A percentile compares a stretch with the other conserved stretches of the same genome.
Conservation (phyloP, 495 filamentous ascomycete genomes). For the Rostrohypoxylon terebratum region DNA sequence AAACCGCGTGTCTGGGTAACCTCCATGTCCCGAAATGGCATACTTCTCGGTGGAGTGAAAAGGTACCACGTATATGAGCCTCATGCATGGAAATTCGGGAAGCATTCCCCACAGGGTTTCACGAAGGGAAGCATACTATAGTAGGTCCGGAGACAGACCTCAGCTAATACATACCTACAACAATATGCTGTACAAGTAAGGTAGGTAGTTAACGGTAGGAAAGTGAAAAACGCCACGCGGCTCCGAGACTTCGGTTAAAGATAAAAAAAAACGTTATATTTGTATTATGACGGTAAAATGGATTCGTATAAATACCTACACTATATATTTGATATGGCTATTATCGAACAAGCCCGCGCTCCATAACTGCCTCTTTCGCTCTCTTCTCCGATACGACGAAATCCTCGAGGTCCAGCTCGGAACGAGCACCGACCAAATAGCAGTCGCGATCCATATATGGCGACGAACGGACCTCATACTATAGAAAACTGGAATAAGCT, state of each 20-base stretch:
- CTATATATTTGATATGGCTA: not conserved
- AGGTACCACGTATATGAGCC: conserved; percentile 12
- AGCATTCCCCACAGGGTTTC: conserved; percentile 32
- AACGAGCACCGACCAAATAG: not conserved
- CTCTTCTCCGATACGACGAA: conserved; percentile 12
- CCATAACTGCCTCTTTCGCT: conserved; percentile 6
- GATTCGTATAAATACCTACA: conserved; percentile 5
- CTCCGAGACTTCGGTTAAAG: conserved; percentile 18
- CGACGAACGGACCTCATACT: not conserved
- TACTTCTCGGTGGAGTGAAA: conserved; percentile 20
- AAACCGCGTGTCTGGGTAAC: conserved; percentile 17
- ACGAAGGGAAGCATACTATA: conserved; percentile 1
- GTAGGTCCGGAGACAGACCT: not conserved
- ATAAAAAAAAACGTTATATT: conserved; percentile 16
- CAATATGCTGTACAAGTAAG: too few species aligned
- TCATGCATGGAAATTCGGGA: conserved; percentile 48
- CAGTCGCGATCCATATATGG: not conserved
- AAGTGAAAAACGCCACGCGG: not conserved
- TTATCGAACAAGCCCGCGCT: not conserved
- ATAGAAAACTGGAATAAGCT: not conserved
- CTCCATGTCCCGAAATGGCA: conserved; percentile 25
- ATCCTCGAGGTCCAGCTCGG: not conserved
- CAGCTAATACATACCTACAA: too few species aligned
- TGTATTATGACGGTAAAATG: conserved; percentile 10
- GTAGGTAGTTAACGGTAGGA: not conserved